Evolutionary conservation across 1,284 basidiomycete genomes (phyloP).

Genomic region (Veloboletus limbatus): DNA sequence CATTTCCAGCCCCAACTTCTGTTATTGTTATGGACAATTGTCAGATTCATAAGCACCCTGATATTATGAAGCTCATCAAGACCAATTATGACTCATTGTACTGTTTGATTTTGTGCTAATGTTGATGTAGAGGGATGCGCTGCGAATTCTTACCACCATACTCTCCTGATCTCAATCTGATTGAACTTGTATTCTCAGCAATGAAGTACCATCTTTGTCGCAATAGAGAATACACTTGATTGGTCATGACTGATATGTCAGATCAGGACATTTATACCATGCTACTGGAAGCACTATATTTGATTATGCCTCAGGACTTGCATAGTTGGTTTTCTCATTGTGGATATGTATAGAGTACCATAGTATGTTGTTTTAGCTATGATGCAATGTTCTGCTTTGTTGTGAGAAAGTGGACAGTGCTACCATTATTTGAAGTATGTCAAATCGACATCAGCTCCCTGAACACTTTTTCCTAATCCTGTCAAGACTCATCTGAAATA

Average conservation of each 20-base stretch:
- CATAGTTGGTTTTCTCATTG: conserved; percentile 1
- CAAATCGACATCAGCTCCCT: no score
- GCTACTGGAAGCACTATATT: conserved; percentile 13
- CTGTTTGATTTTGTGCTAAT: no score
- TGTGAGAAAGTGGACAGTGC: no score
- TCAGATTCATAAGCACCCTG: not conserved
- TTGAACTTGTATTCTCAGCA: conserved; percentile 5
- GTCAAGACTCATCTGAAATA: no score
- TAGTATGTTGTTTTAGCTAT: no score
- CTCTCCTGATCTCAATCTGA: conserved; percentile 7
- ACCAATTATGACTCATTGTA: no score
- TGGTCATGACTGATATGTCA: conserved; percentile 6
- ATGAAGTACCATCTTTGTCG: no score
- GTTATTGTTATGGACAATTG: conserved; percentile 1
- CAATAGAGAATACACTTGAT: not conserved
- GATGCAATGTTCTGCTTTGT: no score
- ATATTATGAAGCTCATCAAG: not conserved
- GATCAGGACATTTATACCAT: conserved; percentile 1
- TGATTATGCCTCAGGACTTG: conserved; percentile 4
- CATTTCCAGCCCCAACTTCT: not conserved
- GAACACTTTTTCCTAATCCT: no score
- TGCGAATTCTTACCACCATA: conserved; percentile 13
- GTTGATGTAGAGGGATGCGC: not conserved
- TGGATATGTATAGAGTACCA: no score
- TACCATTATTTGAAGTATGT: no score